These are phyloP conservation scores for Neurospora hispaniola DNA, from an alignment of 495 filamentous ascomycete species.

Conservation along the genomic window DNA sequence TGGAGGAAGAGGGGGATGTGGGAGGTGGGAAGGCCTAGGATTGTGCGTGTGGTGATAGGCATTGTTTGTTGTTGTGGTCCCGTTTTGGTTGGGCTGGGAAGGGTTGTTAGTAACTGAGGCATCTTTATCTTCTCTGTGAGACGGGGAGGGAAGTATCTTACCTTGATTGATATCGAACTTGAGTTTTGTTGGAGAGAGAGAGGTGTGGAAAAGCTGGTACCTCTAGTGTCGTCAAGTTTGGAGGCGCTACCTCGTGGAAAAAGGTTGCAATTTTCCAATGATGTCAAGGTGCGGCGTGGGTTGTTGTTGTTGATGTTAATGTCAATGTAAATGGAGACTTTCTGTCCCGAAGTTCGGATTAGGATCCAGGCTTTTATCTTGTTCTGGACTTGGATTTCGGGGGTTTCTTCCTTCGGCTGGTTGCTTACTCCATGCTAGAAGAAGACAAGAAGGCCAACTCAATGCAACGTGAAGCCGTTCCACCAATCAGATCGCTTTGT, in stretches of 20 bases:
- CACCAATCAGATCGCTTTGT: neutral
- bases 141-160: too few species aligned
- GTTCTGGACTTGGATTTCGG: neutral
- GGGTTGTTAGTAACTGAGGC: neutral
- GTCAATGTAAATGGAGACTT: neutral
- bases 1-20: constrained; percentile 14
- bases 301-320: neutral
- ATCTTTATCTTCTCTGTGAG: too few species aligned
- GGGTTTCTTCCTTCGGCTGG: neutral
- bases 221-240: neutral
- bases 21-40: neutral
- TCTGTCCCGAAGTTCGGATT: neutral
- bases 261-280: neutral
- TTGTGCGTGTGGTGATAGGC: neutral
- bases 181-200: too few species aligned
- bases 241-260: neutral
- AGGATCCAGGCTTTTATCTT: neutral
- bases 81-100: neutral
- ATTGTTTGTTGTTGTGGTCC: too few species aligned
- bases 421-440: neutral
- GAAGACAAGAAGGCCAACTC: neutral
- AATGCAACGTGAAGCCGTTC: neutral
- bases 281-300: neutral
- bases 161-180: too few species aligned
- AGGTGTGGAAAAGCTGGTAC: too few species aligned